Percentiles rank a stretch among this genome's conserved stretches.
These are phyloP conservation scores for Xylaria multiplex DNA, from an alignment of 2,329 filamentous ascomycete genomes.

Conservation along the genomic window DNA sequence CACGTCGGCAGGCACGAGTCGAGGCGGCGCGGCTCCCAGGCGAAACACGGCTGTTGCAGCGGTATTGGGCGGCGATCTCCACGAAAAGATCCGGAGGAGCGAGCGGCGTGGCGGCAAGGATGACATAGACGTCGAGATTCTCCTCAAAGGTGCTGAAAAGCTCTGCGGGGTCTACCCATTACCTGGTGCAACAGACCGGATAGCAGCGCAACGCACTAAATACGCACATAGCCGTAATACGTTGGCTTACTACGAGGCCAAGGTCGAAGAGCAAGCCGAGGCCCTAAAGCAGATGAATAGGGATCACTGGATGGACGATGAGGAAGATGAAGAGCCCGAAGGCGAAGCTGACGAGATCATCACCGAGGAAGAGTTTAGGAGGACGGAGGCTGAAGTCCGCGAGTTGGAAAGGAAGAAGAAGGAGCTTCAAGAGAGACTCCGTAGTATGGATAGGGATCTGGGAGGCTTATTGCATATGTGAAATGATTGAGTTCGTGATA, in stretches of 20 bases:
- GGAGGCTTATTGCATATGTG: conserved; percentile 65
- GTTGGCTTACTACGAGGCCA: conserved; percentile 80
- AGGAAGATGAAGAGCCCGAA: conserved; percentile 59
- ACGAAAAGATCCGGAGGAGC: conserved; percentile 76
- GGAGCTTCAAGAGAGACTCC: conserved; percentile 63
- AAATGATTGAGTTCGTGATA: conserved; percentile 40
- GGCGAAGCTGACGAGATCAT: conserved; percentile 54
- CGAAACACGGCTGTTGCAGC: conserved; percentile 88
- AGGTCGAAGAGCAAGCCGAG: conserved; percentile 79
- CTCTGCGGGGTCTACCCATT: conserved; percentile 88
- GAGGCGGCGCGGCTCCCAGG: conserved; percentile 62
- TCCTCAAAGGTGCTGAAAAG: conserved; percentile 89
- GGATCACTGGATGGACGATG: conserved; percentile 65
- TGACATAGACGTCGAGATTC: conserved; percentile 85
- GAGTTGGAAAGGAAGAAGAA: conserved; percentile 66
- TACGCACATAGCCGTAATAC: conserved; percentile 78
- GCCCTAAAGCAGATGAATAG: conserved; percentile 79
- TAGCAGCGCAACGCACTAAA: conserved; percentile 75
- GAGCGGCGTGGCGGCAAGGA: conserved; percentile 65
- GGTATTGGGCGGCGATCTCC: conserved; percentile 86
- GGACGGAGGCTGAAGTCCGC: conserved; percentile 73
- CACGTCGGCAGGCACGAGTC: conserved; percentile 59
- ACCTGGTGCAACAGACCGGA: conserved; percentile 79
- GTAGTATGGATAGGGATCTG: conserved; percentile 65
- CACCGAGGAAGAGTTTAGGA: conserved; percentile 74